A percentile compares a stretch with the other conserved stretches of the same genome.
These are phyloP conservation scores for Boletus insuetus DNA, from an alignment of 768 basidiomycete species.

Conservation along the genomic window DNA sequence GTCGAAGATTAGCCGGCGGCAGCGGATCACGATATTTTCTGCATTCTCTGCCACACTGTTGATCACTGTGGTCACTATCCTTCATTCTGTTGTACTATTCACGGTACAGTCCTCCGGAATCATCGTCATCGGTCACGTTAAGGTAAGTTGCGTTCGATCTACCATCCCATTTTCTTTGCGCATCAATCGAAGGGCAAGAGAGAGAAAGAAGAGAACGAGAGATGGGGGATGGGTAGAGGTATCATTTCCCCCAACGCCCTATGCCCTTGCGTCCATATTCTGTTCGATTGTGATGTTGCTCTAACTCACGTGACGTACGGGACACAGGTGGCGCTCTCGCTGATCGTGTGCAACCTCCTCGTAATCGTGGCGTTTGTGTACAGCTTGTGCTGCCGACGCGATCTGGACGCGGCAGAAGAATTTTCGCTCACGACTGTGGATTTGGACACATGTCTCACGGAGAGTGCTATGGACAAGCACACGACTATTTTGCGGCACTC, in stretches of 20 bases:
- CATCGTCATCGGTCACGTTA: conserved; percentile 23
- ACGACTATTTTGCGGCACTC: neutral
- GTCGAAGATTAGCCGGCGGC: conserved; percentile 3
- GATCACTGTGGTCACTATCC: conserved; percentile 20
- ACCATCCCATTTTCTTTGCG: neutral
- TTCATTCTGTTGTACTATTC: conserved; percentile 17
- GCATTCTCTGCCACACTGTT: conserved; percentile 21
- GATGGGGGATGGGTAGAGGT: no score
- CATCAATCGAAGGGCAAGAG: no score
- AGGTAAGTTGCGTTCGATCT: conserved; percentile 11
- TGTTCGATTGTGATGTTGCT: no score
- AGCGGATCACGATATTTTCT: conserved; percentile 17
- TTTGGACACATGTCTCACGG: neutral
- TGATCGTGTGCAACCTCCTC: conserved; percentile 26
- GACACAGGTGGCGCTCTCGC: conserved; percentile 20
- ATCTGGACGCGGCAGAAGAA: conserved; percentile 1
- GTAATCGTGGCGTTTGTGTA: conserved; percentile 26
- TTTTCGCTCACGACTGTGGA: conserved; percentile 16
- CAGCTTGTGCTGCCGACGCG: conserved; percentile 6
- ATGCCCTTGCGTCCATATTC: no score
- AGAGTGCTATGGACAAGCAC: neutral
- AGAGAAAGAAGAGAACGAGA: no score
- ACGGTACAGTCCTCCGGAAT: neutral
- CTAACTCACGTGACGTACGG: neutral
- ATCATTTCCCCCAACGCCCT: no score